Base-by-base conservation (phyloP, 1,284 basidiomycete species). In the Ustilago bromivora region DNA sequence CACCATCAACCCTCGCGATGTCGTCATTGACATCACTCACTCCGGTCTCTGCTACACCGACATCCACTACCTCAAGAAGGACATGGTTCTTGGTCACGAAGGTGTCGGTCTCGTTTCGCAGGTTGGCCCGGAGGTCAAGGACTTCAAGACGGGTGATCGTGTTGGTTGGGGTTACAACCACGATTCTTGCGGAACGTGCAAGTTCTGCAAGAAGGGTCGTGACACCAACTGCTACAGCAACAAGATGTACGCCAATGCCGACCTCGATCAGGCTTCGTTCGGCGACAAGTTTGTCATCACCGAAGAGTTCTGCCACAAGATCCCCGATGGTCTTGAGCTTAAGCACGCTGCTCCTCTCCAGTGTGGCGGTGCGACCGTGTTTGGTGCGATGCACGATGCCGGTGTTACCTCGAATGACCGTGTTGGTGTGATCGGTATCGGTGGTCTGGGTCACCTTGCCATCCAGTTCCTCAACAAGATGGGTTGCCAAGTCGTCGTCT, bases 141-240 rank as follows among this genome's bases (percentile, higher is more conserved):
- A 65, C 54, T 59, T 82, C 63, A 82, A 83, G 62, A 75, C 70
- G 31, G 82, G 82, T 38, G 82, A 82, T 61, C 79, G 80, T 43
- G 82, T 82, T 12, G 84, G 84, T 23, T 85, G 81, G 78, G 82
- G 83, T 40, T 85, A 85, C 77, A 77, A 78, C 70, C 82, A 82
- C 72, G 59, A 70, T 36, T 64, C 74, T n/a, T 84, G 82, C 57
- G 71, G 74, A 41, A 71, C 60, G 46, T 85, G 83, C 66, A 68
- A 81, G 66, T 68, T 82, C 28, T 85, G 83, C 76, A 69, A 78
- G 19, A 68, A 66, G 46, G 83, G 83, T 13, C 53, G 65, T 23
- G 83, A 85, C 57, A 82, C 69, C 54, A 72, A 78, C 57, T 85
- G 84, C 79, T 69, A 70, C 47, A 53, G 71, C 17, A 80, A 76